Base-by-base conservation (phyloP, 495 filamentous ascomycete species). In the Neurospora sp. region DNA sequence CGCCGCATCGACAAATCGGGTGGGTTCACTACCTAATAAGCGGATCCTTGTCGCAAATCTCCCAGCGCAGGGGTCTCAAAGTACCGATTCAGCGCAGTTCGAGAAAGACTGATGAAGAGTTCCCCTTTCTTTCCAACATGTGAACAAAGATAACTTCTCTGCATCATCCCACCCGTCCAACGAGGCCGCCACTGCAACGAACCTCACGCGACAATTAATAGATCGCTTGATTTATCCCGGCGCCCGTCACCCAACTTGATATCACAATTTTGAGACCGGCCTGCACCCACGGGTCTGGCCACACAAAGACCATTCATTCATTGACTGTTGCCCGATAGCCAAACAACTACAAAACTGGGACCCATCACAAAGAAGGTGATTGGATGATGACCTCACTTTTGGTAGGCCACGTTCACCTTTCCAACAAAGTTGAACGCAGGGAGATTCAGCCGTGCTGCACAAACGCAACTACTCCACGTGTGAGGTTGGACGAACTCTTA, bases 11-110 rank as follows among this genome's bases (percentile, higher is more conserved):
- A 18, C 70, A 71, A 61, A 61, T 61, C 22, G 68, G 47, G 41
- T 37, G 69, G 42, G 38, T 68, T 38, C 27, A 40, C 61, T 35
- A 35, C 31, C 31, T 42, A 41, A 35, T 37, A 37, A 69, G n/a
- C 12, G 8, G 27, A 72, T 74, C 73, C 73, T 42, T 74, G 73
- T 69, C 70, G 73, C 70, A 69, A 72, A 74, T 74, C 73, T 68
- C 68, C 68, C 72, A 69, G 14, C 47, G 44, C 47, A 68, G 45
- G 44, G 44, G 22, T 39, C 8, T n/a, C 70, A 8, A 31, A 35
- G 53, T 61, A 27, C 53, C 53, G 35, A 27, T 47, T 47, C 44
- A 47, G 44, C 44, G n/a, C 44, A 22, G 44, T 22, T 47, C 44
- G 44, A 9, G 3, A 47, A 47, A 35, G 53, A 65, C 27, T 35